Percentiles rank a stretch among this genome's conserved stretches.
Conservation (phyloP, 2,329 filamentous ascomycete species). For the Metarhizium guizhouense region DNA sequence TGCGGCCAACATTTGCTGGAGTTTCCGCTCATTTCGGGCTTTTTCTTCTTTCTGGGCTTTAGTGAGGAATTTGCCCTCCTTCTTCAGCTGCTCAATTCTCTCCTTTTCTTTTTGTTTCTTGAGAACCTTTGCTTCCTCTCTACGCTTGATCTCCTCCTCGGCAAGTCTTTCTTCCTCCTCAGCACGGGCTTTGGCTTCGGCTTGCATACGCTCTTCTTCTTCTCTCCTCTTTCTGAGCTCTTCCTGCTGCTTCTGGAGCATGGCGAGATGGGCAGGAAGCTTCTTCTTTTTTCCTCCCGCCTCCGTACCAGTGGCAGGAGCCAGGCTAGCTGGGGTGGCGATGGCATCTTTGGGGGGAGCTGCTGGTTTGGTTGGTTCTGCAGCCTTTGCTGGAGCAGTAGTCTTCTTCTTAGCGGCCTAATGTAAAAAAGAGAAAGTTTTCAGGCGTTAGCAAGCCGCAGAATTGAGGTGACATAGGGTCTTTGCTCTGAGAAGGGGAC, state of each 20-base stretch:
- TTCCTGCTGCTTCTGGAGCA: conserved; percentile 77
- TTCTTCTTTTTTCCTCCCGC: conserved; percentile 78
- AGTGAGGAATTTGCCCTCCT: conserved; percentile 77
- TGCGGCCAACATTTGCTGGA: conserved; percentile 78
- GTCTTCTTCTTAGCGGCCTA: conserved; percentile 76
- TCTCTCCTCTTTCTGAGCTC: conserved; percentile 58
- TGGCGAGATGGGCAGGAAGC: conserved; percentile 61
- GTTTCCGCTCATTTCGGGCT: conserved; percentile 65
- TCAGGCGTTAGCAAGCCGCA: not conserved
- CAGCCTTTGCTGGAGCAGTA: conserved; percentile 25
- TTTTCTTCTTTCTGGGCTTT: conserved; percentile 81
- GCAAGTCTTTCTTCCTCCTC: conserved; percentile 57
- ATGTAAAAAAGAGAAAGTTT: not conserved
- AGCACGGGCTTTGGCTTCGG: conserved; percentile 55
- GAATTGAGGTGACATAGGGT: not conserved
- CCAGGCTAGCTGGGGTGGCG: conserved; percentile 32
- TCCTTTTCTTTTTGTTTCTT: conserved; percentile 86
- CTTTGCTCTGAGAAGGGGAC: not conserved
- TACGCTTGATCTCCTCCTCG: conserved; percentile 59
- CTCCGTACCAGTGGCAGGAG: conserved; percentile 29
- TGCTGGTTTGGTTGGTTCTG: conserved; percentile 19
- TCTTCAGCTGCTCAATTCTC: conserved; percentile 78
- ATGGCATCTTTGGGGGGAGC: conserved; percentile 35
- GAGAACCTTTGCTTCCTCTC: conserved; percentile 62
- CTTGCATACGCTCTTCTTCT: conserved; percentile 50